phyloP scores from a whole-genome alignment of 2,329 filamentous ascomycete species.

The Cadophora sp. region DNA sequence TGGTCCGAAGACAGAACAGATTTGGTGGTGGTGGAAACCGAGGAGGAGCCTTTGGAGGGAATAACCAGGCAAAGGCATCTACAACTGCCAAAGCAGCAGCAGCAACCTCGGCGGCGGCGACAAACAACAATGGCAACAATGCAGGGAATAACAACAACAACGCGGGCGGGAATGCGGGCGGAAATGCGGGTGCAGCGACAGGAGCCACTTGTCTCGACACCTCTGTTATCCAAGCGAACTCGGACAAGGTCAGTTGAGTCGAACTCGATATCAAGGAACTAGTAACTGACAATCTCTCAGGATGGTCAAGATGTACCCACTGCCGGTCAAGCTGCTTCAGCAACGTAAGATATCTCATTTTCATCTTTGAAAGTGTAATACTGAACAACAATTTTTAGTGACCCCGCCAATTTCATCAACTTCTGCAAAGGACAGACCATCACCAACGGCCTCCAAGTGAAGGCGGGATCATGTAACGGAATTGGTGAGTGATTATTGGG shows the following conservation, averaged over 20 bases:
- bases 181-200: slow-evolving; percentile 12
- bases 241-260: slow-evolving; percentile 27
- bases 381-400: slow-evolving; percentile 48
- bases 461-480: slow-evolving; percentile 64
- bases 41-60: no score
- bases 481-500: slow-evolving; percentile 25
- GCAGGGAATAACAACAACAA: not conserved
- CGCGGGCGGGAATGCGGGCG: not conserved
- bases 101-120: no score
- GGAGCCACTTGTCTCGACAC: slow-evolving; percentile 50
- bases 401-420: slow-evolving; percentile 47
- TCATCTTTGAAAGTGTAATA: slow-evolving; percentile 28
- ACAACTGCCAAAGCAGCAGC: no score
- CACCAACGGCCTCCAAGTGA: slow-evolving; percentile 65
- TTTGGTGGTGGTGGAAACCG: slow-evolving; percentile 13
- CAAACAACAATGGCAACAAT: slow-evolving; percentile 3
- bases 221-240: slow-evolving; percentile 34
- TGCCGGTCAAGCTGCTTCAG: slow-evolving; percentile 40
- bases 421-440: slow-evolving; percentile 47
- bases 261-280: not conserved
- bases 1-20: slow-evolving; percentile 22
- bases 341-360: slow-evolving; percentile 40
- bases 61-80: not conserved
- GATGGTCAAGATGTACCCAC: slow-evolving; percentile 54
- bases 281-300: not conserved